Percentiles rank a stretch among this genome's conserved stretches.
Conservation (phyloP, 768 basidiomycete genomes). For the Agaricus blazei region DNA sequence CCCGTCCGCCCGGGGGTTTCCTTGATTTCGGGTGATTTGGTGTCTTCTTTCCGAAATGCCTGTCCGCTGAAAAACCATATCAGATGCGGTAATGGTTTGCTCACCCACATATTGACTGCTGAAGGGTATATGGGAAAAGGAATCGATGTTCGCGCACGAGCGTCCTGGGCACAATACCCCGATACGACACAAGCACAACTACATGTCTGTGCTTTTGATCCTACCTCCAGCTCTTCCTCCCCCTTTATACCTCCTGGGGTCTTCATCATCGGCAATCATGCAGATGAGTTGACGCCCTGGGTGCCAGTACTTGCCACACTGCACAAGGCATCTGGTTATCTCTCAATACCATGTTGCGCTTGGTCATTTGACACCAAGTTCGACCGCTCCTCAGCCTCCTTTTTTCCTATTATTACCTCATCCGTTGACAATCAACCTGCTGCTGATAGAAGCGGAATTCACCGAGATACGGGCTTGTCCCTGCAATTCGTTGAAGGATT, state of each 20-base stretch:
- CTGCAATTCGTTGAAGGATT: constrained; percentile 30
- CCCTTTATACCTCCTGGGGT: constrained; percentile 35
- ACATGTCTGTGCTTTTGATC: constrained; percentile 68
- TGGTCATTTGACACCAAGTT: constrained; percentile 72
- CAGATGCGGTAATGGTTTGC: constrained; percentile 89
- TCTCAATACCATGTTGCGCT: constrained; percentile 90
- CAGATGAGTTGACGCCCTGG: constrained; percentile 97
- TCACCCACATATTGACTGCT: constrained; percentile 78
- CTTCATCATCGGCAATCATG: constrained; percentile 93
- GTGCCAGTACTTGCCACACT: constrained; percentile 74
- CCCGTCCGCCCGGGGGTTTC: constrained; percentile 80
- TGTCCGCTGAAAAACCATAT: background rate
- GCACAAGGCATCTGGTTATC: constrained; percentile 55
- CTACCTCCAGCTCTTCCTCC: constrained; percentile 25
- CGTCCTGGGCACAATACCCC: constrained; percentile 82
- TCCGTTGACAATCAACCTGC: background rate
- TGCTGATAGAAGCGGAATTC: background rate
- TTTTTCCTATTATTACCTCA: constrained; percentile 20
- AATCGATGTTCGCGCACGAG: constrained; percentile 79
- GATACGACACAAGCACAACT: constrained; percentile 53
- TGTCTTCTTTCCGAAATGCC: background rate
- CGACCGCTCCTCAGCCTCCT: constrained; percentile 39
- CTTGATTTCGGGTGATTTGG: constrained; percentile 74
- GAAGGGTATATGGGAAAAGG: constrained; percentile 87
- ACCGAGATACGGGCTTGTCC: constrained; percentile 2